Base-by-base conservation (phyloP, 164 flowering plant species). In the Saururus chinensis region DNA sequence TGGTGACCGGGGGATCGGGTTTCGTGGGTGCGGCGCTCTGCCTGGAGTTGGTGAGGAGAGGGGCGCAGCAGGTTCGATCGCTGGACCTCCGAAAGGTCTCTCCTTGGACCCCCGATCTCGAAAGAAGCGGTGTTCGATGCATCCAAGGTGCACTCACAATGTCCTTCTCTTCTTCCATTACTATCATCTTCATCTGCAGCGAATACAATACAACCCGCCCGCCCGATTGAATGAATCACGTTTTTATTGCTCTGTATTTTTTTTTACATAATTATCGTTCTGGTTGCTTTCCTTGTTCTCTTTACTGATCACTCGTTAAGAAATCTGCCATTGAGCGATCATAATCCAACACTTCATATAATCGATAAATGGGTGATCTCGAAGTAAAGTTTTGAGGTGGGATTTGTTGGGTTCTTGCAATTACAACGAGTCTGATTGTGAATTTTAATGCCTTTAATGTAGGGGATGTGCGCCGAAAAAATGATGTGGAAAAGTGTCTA, bases 1-100 rank as follows among this genome's bases (percentile, higher is more conserved):
- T 87, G 40, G 96, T 93, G 30, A 93, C 95, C 0, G 98, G 97
- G 0, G 98, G 98, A 4, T 59, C 84, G 4, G 98, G 97, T 3
- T 90, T 86, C 61, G 92, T 90, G 1, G 97, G 98, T 16, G 67
- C 97, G 1, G 78, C 92, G 7, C 92, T 93, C 42, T 88, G 96
- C 71, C 62, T 78, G 9, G 97, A 90, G 73, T 87, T 93, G 17
- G 40, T 86, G 40, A 76, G 93, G 8, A 71, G 86, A 45, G 97
- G 95, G 7, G 97, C 97, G 51, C 74, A 57, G 24, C 79, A 75
- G 55, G 97, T 90, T 61, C 80, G 85, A 35, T 64, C 91, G 53
- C 75, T 93, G 20, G 98, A 93, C 70, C 72, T 68, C 24, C 84
- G 89, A 5, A 0, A 69, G 41, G 19, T 69, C 26, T 86, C 98